Evolutionary conservation across 2,329 filamentous ascomycete species (phyloP), one percentile per base, ranked within the genome.

Genomic region (Penicillium fuscoglaucum): DNA sequence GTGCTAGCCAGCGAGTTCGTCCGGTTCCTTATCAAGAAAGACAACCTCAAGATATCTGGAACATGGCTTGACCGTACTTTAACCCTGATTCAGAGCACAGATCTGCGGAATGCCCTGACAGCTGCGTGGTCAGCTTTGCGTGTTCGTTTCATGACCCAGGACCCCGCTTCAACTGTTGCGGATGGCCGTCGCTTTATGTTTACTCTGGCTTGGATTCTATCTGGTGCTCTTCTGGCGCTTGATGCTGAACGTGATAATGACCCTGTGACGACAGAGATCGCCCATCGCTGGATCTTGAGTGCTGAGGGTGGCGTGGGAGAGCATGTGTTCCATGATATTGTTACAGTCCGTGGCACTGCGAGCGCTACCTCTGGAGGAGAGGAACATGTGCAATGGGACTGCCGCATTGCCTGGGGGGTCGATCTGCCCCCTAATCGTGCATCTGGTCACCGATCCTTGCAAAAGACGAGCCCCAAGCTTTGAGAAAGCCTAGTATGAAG

Each of bases 1-100:
- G 86, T 91, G 6, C 78, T 91, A 55, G 84, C 84, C 5, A 79
- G 79, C 40, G 81, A 84, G 61, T 71, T 81, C 6, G 72, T 82
- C 29, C 71, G 80, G 0, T 67, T 70, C 39, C 54, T 71, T 5
- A 37, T 69, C 3, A 69, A 66, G 19, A 47, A 59, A 3, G 68
- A 66, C n/a, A 67, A 70, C 52, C 54, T 68, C 29, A 55, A 52
- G 10, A 57, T 71, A 0, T 72, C 79, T 49, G 72, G 70, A 1
- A 72, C 74, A 3, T 72, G 85, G 58, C 66, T 83, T 37, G 74
- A 75, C 1, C 76, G 82, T 31, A 61, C 52, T 3, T n/a, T 69
- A 29, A 40, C 17, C 2, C 44, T 66, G 24, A 63, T 71, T 12
- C 57, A 55, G 17, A 58, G 33, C 8, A 7, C 47, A 1, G 28